phyloP scores from a whole-genome alignment of 2,329 filamentous ascomycete species.

The Penicillium sp. region DNA sequence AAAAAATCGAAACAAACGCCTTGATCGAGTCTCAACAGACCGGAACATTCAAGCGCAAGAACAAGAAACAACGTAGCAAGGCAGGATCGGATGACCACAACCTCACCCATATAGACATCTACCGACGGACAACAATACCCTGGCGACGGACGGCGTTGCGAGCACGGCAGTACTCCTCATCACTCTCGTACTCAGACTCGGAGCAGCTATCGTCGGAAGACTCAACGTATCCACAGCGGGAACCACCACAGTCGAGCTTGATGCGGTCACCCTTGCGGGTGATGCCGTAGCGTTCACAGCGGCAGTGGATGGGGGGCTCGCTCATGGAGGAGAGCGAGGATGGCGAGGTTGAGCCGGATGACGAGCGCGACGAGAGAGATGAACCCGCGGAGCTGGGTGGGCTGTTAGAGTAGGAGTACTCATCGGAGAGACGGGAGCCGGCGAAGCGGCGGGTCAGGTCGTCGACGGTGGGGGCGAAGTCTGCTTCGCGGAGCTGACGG shows the following conservation, averaged over 20 bases:
- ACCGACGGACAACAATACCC: slow-evolving; percentile 41
- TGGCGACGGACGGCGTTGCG: slow-evolving; percentile 37
- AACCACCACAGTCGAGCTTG: slow-evolving; percentile 92
- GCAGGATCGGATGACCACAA: background rate
- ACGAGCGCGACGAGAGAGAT: slow-evolving; percentile 71
- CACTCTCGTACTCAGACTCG: slow-evolving; percentile 28
- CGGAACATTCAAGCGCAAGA: slow-evolving; percentile 6
- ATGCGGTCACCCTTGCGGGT: slow-evolving; percentile 88
- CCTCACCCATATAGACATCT: slow-evolving; percentile 12
- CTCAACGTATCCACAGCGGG: slow-evolving; percentile 69
- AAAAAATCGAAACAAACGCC: slow-evolving; percentile 13
- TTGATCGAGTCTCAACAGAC: slow-evolving; percentile 12
- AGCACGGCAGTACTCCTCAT: slow-evolving; percentile 40
- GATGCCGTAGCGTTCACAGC: slow-evolving; percentile 94
- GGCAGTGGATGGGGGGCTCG: slow-evolving; percentile 65
- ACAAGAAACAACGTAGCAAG: background rate
- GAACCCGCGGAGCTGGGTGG: slow-evolving; percentile 66
- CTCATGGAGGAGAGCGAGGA: slow-evolving; percentile 64
- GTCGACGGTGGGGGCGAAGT: slow-evolving; percentile 76
- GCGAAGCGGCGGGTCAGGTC: slow-evolving; percentile 76
- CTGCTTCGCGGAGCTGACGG: slow-evolving; percentile 77
- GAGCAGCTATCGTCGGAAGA: slow-evolving; percentile 6
- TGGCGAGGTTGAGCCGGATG: slow-evolving; percentile 54
- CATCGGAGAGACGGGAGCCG: slow-evolving; percentile 67
- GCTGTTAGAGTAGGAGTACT: slow-evolving; percentile 70